Evolutionary conservation across 257 asterid genomes (phyloP), one percentile per base, ranked within the genome.

Genomic region (Haberlea rhodopensis): DNA sequence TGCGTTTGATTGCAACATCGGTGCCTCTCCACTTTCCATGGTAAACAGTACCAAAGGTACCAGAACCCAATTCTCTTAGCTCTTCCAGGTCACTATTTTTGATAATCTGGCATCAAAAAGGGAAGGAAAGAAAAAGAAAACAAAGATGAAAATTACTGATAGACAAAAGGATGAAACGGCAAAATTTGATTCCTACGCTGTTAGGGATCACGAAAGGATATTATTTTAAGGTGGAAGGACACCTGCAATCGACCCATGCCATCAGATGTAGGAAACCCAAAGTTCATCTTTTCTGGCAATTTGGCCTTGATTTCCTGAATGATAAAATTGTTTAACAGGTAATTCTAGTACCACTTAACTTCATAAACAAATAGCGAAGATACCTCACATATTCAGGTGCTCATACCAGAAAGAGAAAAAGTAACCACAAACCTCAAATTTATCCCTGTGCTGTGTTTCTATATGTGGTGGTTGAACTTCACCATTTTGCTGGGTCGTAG

Each of bases 1-100:
- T 94, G 68, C 97, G 88, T 73, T 94, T 94, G 67, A 94, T 87
- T 58, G 99, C 99, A 51, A 94, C 96, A 78, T 94, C 99, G 0
- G 96, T 84, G 49, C 99, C 99, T 74, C 99, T 94, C 99, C 97
- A 94, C 84, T 90, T 94, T 24, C 99, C 99, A 79, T 94, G 97
- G 81, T 90, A 94, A 78, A 94, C 99, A n/a, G 99, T 94, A 67
- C 99, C 99, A 77, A 90, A 94, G 46, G 99, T 94, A 67, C 99
- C 99, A 28, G 99, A 94, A 65, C 99, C 99, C 79, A 94, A 73
- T 75, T 94, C 99, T 56, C 84, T 82, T 53, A 90, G 80, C 85
- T 94, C 99, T 80, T 94, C 99, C 75, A 94, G 84, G 78, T 94
- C 97, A 53, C 65, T 76, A 67, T 94, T 94, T 74, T 86, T 90